Percentiles rank a stretch among this genome's conserved stretches.
Conservation (phyloP, 106 monocot species). For the Dendrobium nobile region DNA sequence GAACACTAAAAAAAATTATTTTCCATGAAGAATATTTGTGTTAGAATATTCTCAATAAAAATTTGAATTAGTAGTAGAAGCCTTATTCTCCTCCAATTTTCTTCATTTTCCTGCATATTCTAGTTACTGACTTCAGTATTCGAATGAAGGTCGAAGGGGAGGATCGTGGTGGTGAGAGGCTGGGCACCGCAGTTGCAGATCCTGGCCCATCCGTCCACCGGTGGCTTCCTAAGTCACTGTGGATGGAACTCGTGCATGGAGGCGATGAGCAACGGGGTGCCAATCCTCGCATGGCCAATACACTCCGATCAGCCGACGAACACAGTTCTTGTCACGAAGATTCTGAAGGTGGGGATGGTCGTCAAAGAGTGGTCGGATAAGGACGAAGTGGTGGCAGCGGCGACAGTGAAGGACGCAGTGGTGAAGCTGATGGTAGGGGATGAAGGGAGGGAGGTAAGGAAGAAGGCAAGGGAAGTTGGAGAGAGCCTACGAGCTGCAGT, state of each 20-base stretch:
- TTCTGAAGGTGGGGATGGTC: slow-evolving; percentile 3
- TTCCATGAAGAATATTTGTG: too few relatives aligned
- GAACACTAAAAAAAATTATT: too few relatives aligned
- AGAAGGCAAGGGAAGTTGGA: not conserved
- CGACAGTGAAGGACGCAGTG: not conserved
- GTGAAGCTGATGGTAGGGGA: slow-evolving; percentile 6
- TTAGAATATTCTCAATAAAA: too few relatives aligned
- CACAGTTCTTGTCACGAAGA: not conserved
- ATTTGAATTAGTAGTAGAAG: too few relatives aligned
- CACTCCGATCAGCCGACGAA: slow-evolving; percentile 19
- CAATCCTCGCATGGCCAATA: slow-evolving; percentile 18
- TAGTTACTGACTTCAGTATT: not conserved
- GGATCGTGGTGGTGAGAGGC: slow-evolving; percentile 3
- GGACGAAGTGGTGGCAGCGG: not conserved
- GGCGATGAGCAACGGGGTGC: slow-evolving; percentile 13
- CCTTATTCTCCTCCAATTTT: too few relatives aligned
- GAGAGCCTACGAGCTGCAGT: not conserved
- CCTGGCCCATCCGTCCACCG: slow-evolving; percentile 9
- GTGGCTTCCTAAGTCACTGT: slow-evolving; percentile 67
- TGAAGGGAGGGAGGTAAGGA: slow-evolving; percentile 8
- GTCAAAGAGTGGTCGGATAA: not conserved
- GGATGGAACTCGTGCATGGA: slow-evolving; percentile 65
- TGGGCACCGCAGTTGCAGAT: slow-evolving; percentile 26
- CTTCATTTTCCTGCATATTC: not conserved
- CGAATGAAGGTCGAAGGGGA: not conserved